Percentiles rank a stretch among this genome's conserved stretches.
phyloP scores from a whole-genome alignment of 257 asterid species.

The Marsdenia floribunda region DNA sequence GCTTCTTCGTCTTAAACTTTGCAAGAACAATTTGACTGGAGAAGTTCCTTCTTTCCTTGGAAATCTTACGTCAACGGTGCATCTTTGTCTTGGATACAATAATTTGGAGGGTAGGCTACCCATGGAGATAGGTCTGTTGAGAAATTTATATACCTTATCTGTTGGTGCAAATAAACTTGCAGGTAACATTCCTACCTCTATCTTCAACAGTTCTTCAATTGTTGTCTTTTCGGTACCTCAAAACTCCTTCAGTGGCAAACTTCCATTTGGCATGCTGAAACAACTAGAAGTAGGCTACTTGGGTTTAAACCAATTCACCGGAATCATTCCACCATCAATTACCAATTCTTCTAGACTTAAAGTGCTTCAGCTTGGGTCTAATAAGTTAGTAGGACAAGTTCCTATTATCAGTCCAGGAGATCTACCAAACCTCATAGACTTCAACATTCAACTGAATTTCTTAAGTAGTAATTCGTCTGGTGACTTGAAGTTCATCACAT shows the following conservation, averaged over 20 bases:
- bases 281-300: too few species aligned
- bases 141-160: conserved; percentile 11
- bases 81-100: conserved; percentile 13
- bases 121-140: conserved; percentile 25
- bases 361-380: background rate
- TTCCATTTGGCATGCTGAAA: background rate
- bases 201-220: conserved; percentile 29
- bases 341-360: background rate
- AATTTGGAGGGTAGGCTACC: conserved; percentile 32
- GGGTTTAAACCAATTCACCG: too few species aligned
- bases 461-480: too few species aligned
- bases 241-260: conserved; percentile 10
- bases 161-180: conserved; percentile 19
- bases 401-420: too few species aligned
- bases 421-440: background rate
- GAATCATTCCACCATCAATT: too few species aligned
- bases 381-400: too few species aligned
- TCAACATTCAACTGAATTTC: background rate
- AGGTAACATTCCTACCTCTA: conserved; percentile 19
- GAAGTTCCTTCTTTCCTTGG: conserved; percentile 30
- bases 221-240: background rate
- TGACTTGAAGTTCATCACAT: too few species aligned
- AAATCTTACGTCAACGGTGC: conserved; percentile 18
- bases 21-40: conserved; percentile 24
- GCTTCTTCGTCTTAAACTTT: conserved; percentile 16